Percentiles rank a stretch among this genome's conserved stretches.
phyloP scores from a whole-genome alignment of 148 eudicot genomes.

The Silene uniflora region DNA sequence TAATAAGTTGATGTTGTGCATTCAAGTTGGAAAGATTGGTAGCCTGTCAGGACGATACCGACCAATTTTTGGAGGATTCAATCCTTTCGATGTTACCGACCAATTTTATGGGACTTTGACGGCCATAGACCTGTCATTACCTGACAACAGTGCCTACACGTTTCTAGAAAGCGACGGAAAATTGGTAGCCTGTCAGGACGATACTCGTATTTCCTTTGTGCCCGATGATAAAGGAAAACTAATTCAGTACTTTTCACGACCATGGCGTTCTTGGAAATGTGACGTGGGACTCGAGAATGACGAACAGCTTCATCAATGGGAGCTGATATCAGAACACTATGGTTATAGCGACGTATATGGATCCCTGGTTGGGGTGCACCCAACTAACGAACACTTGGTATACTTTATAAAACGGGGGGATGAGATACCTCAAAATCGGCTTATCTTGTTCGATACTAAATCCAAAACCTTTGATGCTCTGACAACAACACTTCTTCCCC shows the following conservation, averaged over 20 bases:
- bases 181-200: too few relatives aligned
- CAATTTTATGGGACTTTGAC: background rate
- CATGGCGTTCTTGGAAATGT: too few relatives aligned
- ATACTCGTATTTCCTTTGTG: too few relatives aligned
- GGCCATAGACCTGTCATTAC: background rate
- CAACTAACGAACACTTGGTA: background rate
- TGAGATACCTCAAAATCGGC: too few relatives aligned
- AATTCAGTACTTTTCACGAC: too few relatives aligned
- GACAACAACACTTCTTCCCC: background rate
- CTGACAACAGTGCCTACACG: background rate
- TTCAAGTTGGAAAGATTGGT: background rate
- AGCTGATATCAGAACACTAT: background rate
- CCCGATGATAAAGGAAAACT: too few relatives aligned
- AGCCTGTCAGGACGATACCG: too few relatives aligned
- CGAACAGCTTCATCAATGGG: background rate
- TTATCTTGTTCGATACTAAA: background rate
- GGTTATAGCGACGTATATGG: background rate
- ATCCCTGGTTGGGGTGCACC: too few relatives aligned
- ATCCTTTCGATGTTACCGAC: background rate
- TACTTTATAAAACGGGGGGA: too few relatives aligned
- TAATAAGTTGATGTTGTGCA: background rate
- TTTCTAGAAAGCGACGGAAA: background rate
- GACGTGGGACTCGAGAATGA: background rate
- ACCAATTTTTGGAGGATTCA: background rate
- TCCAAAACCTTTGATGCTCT: background rate